Conservation (phyloP, 2,329 filamentous ascomycete species). For the Scytalidium sp. region DNA sequence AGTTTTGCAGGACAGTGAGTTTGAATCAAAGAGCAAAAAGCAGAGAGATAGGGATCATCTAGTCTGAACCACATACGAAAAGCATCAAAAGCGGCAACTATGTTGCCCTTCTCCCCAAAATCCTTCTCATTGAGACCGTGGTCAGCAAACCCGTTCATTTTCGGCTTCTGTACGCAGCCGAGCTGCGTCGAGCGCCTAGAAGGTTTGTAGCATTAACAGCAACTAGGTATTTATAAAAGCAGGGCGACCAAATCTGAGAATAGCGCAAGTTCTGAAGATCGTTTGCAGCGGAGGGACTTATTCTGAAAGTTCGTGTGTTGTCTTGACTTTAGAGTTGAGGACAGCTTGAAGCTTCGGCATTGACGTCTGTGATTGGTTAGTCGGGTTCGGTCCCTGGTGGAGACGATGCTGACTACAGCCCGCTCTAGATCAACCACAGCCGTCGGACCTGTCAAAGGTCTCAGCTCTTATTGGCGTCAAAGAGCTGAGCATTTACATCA, state of each 20-base stretch:
- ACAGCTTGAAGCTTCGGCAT: not conserved
- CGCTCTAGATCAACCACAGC: not conserved
- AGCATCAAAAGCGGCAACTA: slow-evolving; percentile 89
- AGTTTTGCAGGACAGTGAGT: not conserved
- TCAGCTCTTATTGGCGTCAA: too few species aligned
- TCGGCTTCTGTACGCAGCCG: not conserved
- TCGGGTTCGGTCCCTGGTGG: not conserved
- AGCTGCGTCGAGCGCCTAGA: not conserved
- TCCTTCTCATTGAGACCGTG: slow-evolving; percentile 71
- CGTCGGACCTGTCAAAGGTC: too few species aligned
- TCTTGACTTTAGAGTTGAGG: not conserved
- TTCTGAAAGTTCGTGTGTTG: too few species aligned
- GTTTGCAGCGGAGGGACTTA: too few species aligned
- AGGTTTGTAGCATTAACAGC: not conserved
- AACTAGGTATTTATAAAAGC: not conserved
- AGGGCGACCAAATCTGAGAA: not conserved
- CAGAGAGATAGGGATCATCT: not conserved
- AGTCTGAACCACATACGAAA: slow-evolving; percentile 95
- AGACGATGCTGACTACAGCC: not conserved
- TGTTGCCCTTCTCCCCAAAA: slow-evolving; percentile 68
- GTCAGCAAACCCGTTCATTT: slow-evolving; percentile 74
- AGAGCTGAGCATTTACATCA: too few species aligned
- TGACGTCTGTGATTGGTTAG: not conserved
- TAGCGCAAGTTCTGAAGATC: too few species aligned
- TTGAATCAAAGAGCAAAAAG: not conserved